Evolutionary conservation across 169 alveolate species (phyloP).

Genomic region (Cryptosporidium viatorum): DNA sequence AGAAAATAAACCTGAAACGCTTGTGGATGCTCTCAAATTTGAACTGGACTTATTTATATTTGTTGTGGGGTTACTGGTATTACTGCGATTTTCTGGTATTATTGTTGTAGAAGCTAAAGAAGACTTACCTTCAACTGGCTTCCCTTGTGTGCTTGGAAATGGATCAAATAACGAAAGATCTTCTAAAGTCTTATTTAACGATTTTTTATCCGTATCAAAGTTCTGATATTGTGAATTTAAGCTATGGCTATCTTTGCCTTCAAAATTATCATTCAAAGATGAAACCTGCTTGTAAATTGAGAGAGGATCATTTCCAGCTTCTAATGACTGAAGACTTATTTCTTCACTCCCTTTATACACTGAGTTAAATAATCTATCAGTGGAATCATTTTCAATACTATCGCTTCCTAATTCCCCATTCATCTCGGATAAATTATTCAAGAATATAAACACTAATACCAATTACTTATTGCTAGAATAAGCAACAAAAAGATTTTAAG

Average conservation of each 20-base stretch:
- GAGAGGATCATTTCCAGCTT: constrained; percentile 61
- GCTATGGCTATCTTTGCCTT: background rate
- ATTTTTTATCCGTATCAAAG: background rate
- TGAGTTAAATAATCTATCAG: constrained; percentile 4
- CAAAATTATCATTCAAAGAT: background rate
- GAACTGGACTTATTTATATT: background rate
- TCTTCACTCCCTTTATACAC: background rate
- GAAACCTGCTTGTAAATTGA: constrained; percentile 23
- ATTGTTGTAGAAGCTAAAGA: background rate
- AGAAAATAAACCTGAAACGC: constrained; percentile 74
- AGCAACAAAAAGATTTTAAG: no score
- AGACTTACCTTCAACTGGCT: background rate
- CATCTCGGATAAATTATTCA: background rate
- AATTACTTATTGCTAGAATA: no score
- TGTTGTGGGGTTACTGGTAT: background rate
- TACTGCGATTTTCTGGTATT: background rate
- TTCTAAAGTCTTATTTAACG: constrained; percentile 15
- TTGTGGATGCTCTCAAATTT: constrained; percentile 15
- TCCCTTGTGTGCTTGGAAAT: background rate
- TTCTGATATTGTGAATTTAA: background rate
- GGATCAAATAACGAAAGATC: constrained; percentile 51
- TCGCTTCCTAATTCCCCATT: background rate
- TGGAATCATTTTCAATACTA: background rate
- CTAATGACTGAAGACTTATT: constrained; percentile 22
- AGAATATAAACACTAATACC: background rate